Conservation (phyloP, 306 rosid species). For the Castanea mollissima region DNA sequence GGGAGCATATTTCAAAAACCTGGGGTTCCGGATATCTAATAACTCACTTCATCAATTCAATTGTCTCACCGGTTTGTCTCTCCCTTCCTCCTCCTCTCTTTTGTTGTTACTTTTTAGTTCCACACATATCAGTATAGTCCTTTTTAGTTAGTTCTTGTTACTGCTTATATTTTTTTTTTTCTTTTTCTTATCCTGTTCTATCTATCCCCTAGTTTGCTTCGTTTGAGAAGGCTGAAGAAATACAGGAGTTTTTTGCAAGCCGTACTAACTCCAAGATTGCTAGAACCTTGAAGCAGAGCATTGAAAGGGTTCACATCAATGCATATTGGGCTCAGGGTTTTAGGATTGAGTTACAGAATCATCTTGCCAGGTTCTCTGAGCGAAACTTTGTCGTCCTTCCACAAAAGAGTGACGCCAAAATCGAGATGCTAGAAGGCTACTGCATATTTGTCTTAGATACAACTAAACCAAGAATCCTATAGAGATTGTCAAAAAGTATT, state of each 20-base stretch:
- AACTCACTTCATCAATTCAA: conserved; percentile 59
- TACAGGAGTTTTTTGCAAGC: conserved; percentile 76
- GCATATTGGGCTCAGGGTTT: conserved; percentile 70
- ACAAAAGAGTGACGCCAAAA: too few relatives aligned
- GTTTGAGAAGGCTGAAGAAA: conserved; percentile 69
- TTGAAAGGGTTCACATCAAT: conserved; percentile 69
- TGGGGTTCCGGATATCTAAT: conserved; percentile 80
- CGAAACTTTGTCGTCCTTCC: too few relatives aligned
- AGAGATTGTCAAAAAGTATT: too few relatives aligned
- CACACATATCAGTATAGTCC: neutral
- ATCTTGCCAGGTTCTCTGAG: conserved; percentile 38
- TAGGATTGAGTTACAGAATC: conserved; percentile 35
- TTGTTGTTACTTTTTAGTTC: neutral
- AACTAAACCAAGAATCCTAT: too few relatives aligned
- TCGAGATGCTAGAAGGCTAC: too few relatives aligned
- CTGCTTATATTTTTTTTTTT: too few relatives aligned
- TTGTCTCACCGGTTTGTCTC: conserved; percentile 76
- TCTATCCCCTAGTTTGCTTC: conserved; percentile 68
- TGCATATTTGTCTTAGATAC: too few relatives aligned
- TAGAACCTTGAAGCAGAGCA: conserved; percentile 92
- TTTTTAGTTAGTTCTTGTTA: neutral
- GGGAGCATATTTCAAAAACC: conserved; percentile 58
- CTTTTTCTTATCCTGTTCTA: neutral
- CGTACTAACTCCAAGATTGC: conserved; percentile 45
- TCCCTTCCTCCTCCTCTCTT: neutral